These are phyloP conservation scores for Suillus cothurnatus DNA, from an alignment of 768 basidiomycete genomes.

Conservation along the genomic window DNA sequence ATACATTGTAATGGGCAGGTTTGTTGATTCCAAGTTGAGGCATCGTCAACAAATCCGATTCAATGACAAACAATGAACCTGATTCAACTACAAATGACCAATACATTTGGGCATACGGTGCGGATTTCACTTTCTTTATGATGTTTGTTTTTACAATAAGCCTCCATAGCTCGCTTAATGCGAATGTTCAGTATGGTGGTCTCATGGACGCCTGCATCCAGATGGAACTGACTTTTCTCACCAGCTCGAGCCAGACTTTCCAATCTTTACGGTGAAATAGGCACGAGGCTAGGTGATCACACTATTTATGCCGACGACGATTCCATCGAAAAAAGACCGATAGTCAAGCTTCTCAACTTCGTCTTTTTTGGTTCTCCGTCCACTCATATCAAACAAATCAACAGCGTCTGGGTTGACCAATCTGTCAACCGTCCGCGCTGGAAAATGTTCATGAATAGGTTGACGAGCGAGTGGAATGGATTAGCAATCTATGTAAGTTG, in stretches of 20 bases:
- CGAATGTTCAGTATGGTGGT: slow-evolving; percentile 3
- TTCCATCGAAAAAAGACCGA: neutral
- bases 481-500: slow-evolving; percentile 15
- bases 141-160: too few species aligned
- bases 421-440: slow-evolving; percentile 15
- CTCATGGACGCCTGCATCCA: neutral
- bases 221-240: neutral
- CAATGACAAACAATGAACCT: too few species aligned
- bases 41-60: neutral
- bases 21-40: neutral
- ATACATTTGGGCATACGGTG: neutral
- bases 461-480: slow-evolving; percentile 16
- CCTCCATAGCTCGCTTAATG: slow-evolving; percentile 10
- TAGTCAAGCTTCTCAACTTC: neutral
- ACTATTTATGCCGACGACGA: slow-evolving; percentile 17
- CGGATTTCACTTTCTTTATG: neutral
- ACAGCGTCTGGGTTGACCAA: slow-evolving; percentile 10
- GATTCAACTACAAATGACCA: neutral
- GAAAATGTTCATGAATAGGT: slow-evolving; percentile 24
- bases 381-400: slow-evolving; percentile 34
- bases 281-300: slow-evolving; percentile 35
- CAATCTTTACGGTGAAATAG: slow-evolving; percentile 39
- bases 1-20: too few species aligned
- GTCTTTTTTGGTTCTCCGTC: slow-evolving; percentile 49
- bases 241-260: slow-evolving; percentile 32